phyloP scores from a whole-genome alignment of 2,329 filamentous ascomycete species.

The Aspergillus sp. region DNA sequence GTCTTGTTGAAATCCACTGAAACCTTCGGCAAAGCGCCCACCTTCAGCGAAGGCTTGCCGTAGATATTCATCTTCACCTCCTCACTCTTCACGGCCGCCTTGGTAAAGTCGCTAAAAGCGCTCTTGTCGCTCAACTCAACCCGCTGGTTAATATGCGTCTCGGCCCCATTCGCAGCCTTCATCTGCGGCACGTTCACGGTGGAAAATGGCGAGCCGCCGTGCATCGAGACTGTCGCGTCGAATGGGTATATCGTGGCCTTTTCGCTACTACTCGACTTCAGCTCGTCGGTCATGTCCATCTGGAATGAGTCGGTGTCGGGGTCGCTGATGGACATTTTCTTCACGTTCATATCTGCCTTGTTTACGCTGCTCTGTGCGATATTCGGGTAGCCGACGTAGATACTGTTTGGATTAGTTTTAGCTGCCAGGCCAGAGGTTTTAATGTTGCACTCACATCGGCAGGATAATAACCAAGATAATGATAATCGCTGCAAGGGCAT shows the following conservation, averaged over 20 bases:
- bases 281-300: conserved; percentile 44
- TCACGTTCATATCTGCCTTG: conserved; percentile 47
- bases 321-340: conserved; percentile 46
- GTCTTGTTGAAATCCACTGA: conserved; percentile 53
- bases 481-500: conserved; percentile 48
- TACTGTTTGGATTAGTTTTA: conserved; percentile 28
- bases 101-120: conserved; percentile 48
- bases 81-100: conserved; percentile 45
- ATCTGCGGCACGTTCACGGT: conserved; percentile 42
- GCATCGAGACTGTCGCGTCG: conserved; percentile 47
- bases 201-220: conserved; percentile 40
- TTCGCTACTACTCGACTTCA: conserved; percentile 46
- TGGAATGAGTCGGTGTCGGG: conserved; percentile 46
- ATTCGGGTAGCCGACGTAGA: conserved; percentile 56
- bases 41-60: conserved; percentile 49
- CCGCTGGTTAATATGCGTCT: conserved; percentile 40
- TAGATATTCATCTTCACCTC: conserved; percentile 46
- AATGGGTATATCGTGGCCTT: conserved; percentile 54
- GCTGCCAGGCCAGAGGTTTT: neutral
- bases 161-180: conserved; percentile 39
- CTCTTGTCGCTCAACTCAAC: conserved; percentile 39
- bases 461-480: conserved; percentile 51
- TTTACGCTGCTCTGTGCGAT: conserved; percentile 54
- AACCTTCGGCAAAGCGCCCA: conserved; percentile 46
- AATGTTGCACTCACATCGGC: conserved; percentile 48